Evolutionary conservation across 2,329 filamentous ascomycete genomes (phyloP).

Genomic region (Incumbomyces delicatus): DNA sequence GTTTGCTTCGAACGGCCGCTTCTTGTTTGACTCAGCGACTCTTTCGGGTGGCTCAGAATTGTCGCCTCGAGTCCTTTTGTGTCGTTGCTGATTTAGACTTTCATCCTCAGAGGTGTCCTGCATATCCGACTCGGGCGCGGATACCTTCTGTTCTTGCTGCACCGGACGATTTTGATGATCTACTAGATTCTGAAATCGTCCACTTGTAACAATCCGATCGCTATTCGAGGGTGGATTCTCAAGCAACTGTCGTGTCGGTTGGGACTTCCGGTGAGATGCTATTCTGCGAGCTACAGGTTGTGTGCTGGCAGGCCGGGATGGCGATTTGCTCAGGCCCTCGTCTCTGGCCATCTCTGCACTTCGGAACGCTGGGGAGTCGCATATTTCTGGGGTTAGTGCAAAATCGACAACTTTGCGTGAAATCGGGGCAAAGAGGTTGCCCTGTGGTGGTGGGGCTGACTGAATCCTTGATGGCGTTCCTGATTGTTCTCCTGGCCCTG

Average conservation of each 20-base stretch:
- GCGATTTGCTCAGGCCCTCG: neutral
- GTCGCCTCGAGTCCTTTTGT: neutral
- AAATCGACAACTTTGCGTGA: neutral
- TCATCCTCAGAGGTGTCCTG: slow-evolving; percentile 18
- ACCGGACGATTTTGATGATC: neutral
- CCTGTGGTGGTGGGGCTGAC: neutral
- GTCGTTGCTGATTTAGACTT: neutral
- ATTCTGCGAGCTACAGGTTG: neutral
- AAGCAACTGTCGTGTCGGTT: neutral
- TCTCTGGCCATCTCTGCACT: slow-evolving; percentile 4
- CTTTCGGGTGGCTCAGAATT: neutral
- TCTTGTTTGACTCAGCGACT: slow-evolving; percentile 8
- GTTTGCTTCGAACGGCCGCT: slow-evolving; percentile 18
- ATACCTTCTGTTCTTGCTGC: slow-evolving; percentile 1
- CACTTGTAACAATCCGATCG: neutral
- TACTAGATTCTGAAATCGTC: neutral
- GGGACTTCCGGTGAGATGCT: neutral
- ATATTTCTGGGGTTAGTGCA: neutral
- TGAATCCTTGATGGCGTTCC: slow-evolving; percentile 1
- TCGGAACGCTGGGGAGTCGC: neutral
- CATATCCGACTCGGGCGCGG: slow-evolving; percentile 2
- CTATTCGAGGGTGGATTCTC: neutral
- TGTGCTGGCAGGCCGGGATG: neutral
- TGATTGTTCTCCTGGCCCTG: neutral
- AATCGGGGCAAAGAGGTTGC: neutral